Evolutionary conservation across 169 alveolate genomes (phyloP), one percentile per base, ranked within the genome.

Genomic region (Cryptosporidium canis): DNA sequence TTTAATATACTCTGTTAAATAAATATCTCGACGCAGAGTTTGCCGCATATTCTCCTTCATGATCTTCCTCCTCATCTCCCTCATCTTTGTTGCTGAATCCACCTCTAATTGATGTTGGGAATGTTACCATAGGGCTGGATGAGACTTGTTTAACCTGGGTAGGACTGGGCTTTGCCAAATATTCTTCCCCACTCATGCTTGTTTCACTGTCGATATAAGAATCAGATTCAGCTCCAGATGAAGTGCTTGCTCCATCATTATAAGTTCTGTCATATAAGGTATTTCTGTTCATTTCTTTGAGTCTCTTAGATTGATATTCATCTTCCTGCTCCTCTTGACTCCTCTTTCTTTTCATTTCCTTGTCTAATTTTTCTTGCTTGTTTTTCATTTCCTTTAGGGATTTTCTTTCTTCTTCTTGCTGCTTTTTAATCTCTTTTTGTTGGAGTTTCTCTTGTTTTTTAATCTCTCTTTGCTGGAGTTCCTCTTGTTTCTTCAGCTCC

Each of bases 131-230:
- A 48, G 67, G 31, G 31, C 31, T 18, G 3, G 63, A 6, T 7
- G 55, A 47, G 21, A 70, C 64, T 53, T 27, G 67, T n/a, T 70
- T 70, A n/a, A 70, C 84, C 63, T 51, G 63, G 8, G 63, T 21
- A 51, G 18, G 9, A 51, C 18, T n/a, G 68, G 27, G 5, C 1
- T 12, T 61, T 61, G n/a, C 31, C 31, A n/a, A n/a, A n/a, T n/a
- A n/a, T n/a, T n/a, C n/a, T n/a, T n/a, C n/a, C n/a, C n/a, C n/a
- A n/a, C n/a, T n/a, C n/a, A n/a, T n/a, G n/a, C n/a, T n/a, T n/a
- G n/a, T n/a, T n/a, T n/a, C n/a, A n/a, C n/a, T n/a, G n/a, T n/a
- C n/a, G n/a, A n/a, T 27, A 21, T 37, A 45, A 67, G 18, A 11
- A 39, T 21, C 51, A 27, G 21, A 3, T 35, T 0, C 65, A 43